Base-by-base conservation (phyloP, 371 early-diverging fungal species). In the Lichtheimia hyalospora region DNA sequence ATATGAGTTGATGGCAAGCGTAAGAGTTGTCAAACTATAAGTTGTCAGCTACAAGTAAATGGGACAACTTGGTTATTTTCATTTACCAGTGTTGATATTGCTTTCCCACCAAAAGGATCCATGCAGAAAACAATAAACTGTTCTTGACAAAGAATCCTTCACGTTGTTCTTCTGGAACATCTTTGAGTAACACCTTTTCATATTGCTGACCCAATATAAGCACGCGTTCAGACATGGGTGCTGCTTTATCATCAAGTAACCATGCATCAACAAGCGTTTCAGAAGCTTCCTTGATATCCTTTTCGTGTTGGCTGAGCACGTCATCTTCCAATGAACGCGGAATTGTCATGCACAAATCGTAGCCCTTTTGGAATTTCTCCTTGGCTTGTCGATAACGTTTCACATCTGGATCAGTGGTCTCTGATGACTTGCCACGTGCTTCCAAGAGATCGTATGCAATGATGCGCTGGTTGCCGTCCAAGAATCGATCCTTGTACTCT, bases 211-310 rank as follows among this genome's bases (percentile, higher is more conserved):
- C 85, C 49, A 84, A 74, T 62, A 80, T 77, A 62, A 84, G 73
- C 40, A 84, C 77, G 51, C 85, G 73, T 62, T 84, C 84, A 57
- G 84, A 84, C 83, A 87, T 84, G 58, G 81, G 79, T 46, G 84
- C 84, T 27, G 86, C 88, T 67, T 83, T 83, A 66, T 87, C 88
- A 68, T 87, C 88, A 64, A 87, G 68, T 59, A 87, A 70, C 82
- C 84, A 87, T 15, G 88, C 85, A 53, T 70, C 68, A 58, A 87
- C 84, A 63, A 87, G 75, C 56, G 75, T 79, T 62, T 84, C 82
- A 61, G 88, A 83, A 7, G 86, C 80, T 4, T 75, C 69, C 53
- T 74, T 83, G 63, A 87, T 82, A 54, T 85, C 79, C 52, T 84
- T 77, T 67, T 84, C 81, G 62, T 84, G 65, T 61, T 81, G 67